Percentiles rank a stretch among this genome's conserved stretches.
phyloP scores from a whole-genome alignment of 1,139 yeast species.

The Candida labiduridarum region DNA sequence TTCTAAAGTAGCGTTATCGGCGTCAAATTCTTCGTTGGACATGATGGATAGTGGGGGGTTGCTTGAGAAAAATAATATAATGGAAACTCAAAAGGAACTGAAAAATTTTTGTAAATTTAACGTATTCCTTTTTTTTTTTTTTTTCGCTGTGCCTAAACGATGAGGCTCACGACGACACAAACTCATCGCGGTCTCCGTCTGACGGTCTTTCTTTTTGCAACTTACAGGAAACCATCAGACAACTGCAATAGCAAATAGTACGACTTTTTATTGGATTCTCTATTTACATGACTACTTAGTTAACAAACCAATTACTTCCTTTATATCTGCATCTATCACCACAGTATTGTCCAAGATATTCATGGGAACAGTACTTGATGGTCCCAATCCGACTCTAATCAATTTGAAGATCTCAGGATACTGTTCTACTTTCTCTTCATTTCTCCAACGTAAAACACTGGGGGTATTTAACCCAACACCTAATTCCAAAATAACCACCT shows the following conservation, averaged over 20 bases:
- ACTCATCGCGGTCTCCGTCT: too few species aligned
- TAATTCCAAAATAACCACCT: slow-evolving; percentile 10
- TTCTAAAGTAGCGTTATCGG: slow-evolving; percentile 60
- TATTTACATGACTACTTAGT: background rate
- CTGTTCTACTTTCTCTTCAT: slow-evolving; percentile 7
- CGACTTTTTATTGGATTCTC: background rate
- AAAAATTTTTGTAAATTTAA: slow-evolving; percentile 1
- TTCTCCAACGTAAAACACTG: slow-evolving; percentile 11
- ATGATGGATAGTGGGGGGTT: slow-evolving; percentile 16
- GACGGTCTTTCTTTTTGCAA: slow-evolving; percentile 3
- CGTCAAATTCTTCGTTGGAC: slow-evolving; percentile 34
- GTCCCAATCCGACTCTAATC: slow-evolving; percentile 11
- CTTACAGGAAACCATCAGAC: background rate
- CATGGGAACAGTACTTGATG: slow-evolving; percentile 7
- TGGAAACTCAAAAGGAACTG: background rate
- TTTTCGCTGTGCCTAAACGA: background rate
- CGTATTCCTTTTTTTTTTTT: background rate
- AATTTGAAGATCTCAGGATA: slow-evolving; percentile 8
- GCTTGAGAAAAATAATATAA: background rate
- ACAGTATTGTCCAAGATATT: slow-evolving; percentile 3
- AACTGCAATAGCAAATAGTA: background rate
- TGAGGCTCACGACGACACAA: too few species aligned
- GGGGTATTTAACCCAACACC: slow-evolving; percentile 14
- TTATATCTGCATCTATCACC: slow-evolving; percentile 10
- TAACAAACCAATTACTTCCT: slow-evolving; percentile 3